These are phyloP conservation scores for Polyplosphaeria fusca DNA, from an alignment of 495 filamentous ascomycete species.

Conservation along the genomic window DNA sequence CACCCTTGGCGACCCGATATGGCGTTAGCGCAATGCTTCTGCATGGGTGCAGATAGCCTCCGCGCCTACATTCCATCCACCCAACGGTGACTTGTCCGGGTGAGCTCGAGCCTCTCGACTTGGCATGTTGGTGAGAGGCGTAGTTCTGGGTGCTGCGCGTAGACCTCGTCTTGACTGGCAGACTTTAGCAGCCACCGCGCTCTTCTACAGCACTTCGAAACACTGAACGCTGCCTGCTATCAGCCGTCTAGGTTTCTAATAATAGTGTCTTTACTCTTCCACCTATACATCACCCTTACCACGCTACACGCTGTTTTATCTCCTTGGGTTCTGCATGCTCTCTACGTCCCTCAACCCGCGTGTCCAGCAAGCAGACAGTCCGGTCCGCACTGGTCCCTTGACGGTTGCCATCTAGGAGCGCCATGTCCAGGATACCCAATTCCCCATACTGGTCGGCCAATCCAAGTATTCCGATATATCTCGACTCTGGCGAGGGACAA, in stretches of 20 bases:
- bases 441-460: neutral
- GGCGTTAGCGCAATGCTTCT: too few relatives aligned
- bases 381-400: neutral
- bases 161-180: neutral
- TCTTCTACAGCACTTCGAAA: neutral
- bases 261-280: too few relatives aligned
- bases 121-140: neutral
- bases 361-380: neutral
- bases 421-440: neutral
- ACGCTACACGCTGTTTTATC: too few relatives aligned
- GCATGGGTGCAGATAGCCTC: too few relatives aligned
- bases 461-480: conserved; percentile 10
- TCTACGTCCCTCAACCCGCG: neutral
- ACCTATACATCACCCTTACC: too few relatives aligned
- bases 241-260: too few relatives aligned
- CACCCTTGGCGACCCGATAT: too few relatives aligned
- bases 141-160: neutral
- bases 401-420: too few relatives aligned
- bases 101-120: neutral
- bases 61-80: too few relatives aligned
- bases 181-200: neutral
- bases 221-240: neutral
- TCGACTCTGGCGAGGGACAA: conserved; percentile 2
- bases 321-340: neutral
- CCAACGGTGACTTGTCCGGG: too few relatives aligned